Evolutionary conservation across 805 yeast species (phyloP).

Genomic region (Wickerhamomyces strasburgensis): DNA sequence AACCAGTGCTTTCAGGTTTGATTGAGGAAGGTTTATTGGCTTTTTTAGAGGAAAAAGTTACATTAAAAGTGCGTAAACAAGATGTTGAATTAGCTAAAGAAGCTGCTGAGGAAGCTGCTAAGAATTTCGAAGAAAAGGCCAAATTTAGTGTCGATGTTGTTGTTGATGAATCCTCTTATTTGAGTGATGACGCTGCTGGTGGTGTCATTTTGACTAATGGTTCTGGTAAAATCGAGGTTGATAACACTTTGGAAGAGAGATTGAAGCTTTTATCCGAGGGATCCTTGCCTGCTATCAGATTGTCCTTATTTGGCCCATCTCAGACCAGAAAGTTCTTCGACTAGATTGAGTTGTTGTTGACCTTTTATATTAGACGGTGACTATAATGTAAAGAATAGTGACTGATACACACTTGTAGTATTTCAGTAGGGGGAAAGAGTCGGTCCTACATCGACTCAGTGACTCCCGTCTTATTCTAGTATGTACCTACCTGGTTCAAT

Average conservation of each 20-base stretch:
- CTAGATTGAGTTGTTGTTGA: slow-evolving; percentile 27
- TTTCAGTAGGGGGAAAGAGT: too few species aligned
- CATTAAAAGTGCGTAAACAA: slow-evolving; percentile 59
- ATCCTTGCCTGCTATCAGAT: slow-evolving; percentile 88
- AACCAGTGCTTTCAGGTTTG: slow-evolving; percentile 65
- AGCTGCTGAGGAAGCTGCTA: slow-evolving; percentile 81
- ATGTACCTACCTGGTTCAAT: too few species aligned
- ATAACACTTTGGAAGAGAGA: slow-evolving; percentile 94
- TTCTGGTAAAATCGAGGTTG: slow-evolving; percentile 78
- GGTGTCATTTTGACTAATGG: slow-evolving; percentile 74
- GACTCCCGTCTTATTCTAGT: too few species aligned
- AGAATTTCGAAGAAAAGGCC: slow-evolving; percentile 59
- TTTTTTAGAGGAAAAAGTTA: slow-evolving; percentile 65
- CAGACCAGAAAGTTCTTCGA: slow-evolving; percentile 87
- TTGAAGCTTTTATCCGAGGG: slow-evolving; percentile 74
- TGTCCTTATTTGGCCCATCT: slow-evolving; percentile 84
- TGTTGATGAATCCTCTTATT: slow-evolving; percentile 50
- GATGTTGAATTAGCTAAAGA: slow-evolving; percentile 70
- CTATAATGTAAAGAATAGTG: too few species aligned
- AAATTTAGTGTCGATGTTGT: slow-evolving; percentile 50
- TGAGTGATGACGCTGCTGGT: slow-evolving; percentile 70
- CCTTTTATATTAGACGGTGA: background rate
- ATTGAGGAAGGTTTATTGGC: slow-evolving; percentile 74
- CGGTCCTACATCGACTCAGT: too few species aligned
- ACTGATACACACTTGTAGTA: too few species aligned